Evolutionary conservation across 176 grass and related monocot genomes (phyloP).

Genomic region (Eragrostis curvula): DNA sequence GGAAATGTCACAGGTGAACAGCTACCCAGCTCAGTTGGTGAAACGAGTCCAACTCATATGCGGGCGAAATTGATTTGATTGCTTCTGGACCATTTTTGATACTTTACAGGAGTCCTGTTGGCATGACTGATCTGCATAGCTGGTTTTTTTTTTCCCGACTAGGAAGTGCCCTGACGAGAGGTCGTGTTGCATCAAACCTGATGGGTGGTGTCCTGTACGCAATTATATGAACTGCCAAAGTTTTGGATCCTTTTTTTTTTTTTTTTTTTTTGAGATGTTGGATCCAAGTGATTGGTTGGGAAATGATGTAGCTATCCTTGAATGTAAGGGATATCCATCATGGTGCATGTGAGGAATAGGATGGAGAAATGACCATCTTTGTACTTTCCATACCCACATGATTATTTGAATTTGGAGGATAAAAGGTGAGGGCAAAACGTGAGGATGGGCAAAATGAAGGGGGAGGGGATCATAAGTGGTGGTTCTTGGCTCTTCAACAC

Average conservation of each 20-base stretch:
- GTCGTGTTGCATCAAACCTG: not conserved
- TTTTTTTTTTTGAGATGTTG: too few species aligned
- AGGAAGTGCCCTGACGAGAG: conserved; percentile 6
- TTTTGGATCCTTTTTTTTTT: too few species aligned
- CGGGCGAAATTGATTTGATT: conserved; percentile 92
- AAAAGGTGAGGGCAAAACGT: not conserved
- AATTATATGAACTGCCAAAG: conserved; percentile 38
- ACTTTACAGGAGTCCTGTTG: conserved; percentile 29
- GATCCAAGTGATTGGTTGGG: conserved; percentile 38
- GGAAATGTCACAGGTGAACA: conserved; percentile 68
- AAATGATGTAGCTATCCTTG: conserved; percentile 20
- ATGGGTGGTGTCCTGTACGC: conserved; percentile 9
- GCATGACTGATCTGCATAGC: conserved; percentile 33
- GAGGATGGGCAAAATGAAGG: not conserved
- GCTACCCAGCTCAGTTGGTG: conserved; percentile 68
- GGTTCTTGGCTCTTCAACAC: conserved; percentile 41
- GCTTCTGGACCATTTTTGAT: conserved; percentile 40
- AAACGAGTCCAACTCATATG: conserved; percentile 65
- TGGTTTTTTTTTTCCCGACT: conserved; percentile 33
- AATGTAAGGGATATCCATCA: not conserved
- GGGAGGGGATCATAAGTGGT: not conserved
- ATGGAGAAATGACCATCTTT: conserved; percentile 26
- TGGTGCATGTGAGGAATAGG: conserved; percentile 6
- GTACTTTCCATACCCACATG: conserved; percentile 33
- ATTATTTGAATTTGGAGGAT: conserved; percentile 4